Evolutionary conservation across 208 protist genomes (phyloP), one percentile per base, ranked within the genome.

Genomic region (Herpetomonas muscarum): DNA sequence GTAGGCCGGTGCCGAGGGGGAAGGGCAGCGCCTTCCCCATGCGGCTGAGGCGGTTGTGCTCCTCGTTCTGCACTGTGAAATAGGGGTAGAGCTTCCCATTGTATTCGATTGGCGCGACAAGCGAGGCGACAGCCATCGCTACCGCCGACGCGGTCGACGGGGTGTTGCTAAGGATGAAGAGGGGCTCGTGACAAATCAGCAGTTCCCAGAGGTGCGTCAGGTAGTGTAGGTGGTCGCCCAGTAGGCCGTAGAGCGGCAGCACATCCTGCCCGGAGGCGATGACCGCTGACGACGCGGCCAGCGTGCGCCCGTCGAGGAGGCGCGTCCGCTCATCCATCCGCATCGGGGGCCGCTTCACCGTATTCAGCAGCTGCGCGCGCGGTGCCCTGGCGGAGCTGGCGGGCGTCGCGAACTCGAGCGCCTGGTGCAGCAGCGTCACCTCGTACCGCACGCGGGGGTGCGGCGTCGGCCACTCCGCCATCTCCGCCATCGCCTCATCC

Each of bases 181-280:
- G 47, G 26, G 81, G 70, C 67, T 92, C 81, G 65, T 94, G 81
- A 19, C 70, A 76, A 15, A 94, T 74, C 24, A 94, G 42, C 19
- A 94, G 65, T 64, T 94, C 84, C 85, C 87, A 94, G 10, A 91
- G 46, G 45, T 74, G 76, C 22, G 87, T 94, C 25, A 94, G 64
- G 59, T 94, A 64, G 30, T 74, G 70, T 57, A 94, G 55, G 37
- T 89, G 79, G 32, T 78, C 64, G 17, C 71, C 75, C 2, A 94
- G 70, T 9, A 94, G 59, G 22, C 65, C 55, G 61, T 76, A 92
- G 39, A 94, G 73, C 0, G 87, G 87, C 30, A 93, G 65, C 1
- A 76, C 56, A 26, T 79, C 74, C 64, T 78, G 61, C 59, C 55
- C 55, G 17, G 71, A 59, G 15, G 67, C 60, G 37, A 67, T 69